phyloP scores from a whole-genome alignment of 306 rosid species.

The Lathyrus tuberosus region DNA sequence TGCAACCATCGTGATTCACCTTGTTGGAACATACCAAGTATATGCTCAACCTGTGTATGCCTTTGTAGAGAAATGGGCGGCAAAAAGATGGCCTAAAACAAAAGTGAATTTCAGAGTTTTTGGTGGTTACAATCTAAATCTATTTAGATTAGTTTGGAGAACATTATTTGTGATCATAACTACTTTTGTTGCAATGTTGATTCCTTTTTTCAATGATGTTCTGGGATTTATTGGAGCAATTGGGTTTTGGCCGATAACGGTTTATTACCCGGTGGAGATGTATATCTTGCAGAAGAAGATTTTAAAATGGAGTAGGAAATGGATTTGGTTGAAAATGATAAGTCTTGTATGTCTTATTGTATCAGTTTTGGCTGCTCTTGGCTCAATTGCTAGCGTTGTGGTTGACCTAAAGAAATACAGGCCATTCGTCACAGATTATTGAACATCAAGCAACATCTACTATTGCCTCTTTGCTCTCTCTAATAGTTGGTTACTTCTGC shows the following conservation, averaged over 20 bases:
- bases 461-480: too few relatives aligned
- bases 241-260: constrained; percentile 81
- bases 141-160: constrained; percentile 67
- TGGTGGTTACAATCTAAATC: constrained; percentile 48
- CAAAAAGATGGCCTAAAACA: constrained; percentile 46
- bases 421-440: constrained; percentile 47
- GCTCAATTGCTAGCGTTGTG: constrained; percentile 60
- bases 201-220: constrained; percentile 79
- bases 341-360: constrained; percentile 57
- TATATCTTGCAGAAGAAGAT: constrained; percentile 61
- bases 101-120: constrained; percentile 1
- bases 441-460: constrained; percentile 19
- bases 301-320: constrained; percentile 63
- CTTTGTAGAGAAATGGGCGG: constrained; percentile 51
- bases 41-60: constrained; percentile 75
- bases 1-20: constrained; percentile 67
- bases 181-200: constrained; percentile 67
- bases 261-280: constrained; percentile 74
- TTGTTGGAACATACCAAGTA: constrained; percentile 83
- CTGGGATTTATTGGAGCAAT: constrained; percentile 75
- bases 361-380: constrained; percentile 53
- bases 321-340: constrained; percentile 56
- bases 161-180: constrained; percentile 57
- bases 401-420: constrained; percentile 51
- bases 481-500: too few relatives aligned